A percentile compares a stretch with the other conserved stretches of the same genome.
Evolutionary conservation across 2,329 filamentous ascomycete species (phyloP).

Genomic region (Gyromitra esculenta): DNA sequence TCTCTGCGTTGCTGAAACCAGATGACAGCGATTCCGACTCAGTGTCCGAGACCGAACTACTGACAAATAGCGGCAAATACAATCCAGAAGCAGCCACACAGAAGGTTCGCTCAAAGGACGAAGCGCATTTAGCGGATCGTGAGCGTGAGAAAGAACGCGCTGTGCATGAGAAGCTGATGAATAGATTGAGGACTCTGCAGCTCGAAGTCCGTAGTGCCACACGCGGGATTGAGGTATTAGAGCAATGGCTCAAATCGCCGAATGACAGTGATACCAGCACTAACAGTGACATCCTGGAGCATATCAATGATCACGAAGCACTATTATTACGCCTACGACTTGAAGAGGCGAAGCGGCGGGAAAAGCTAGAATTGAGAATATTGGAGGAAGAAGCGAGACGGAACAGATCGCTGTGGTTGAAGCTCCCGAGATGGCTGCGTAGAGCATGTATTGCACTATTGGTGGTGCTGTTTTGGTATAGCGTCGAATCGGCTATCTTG

Average conservation of each 20-base stretch:
- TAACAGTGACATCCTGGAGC: slow-evolving; percentile 21
- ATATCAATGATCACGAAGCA: slow-evolving; percentile 23
- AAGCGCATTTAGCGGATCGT: slow-evolving; percentile 47
- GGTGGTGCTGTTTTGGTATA: slow-evolving; percentile 31
- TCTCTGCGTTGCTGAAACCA: slow-evolving; percentile 46
- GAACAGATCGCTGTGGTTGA: slow-evolving; percentile 3
- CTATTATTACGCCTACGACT: slow-evolving; percentile 24
- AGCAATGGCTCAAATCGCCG: slow-evolving; percentile 45
- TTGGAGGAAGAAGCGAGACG: slow-evolving; percentile 10
- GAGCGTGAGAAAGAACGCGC: slow-evolving; percentile 45
- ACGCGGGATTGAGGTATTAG: slow-evolving; percentile 52
- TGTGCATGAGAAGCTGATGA: slow-evolving; percentile 53
- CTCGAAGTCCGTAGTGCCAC: slow-evolving; percentile 51
- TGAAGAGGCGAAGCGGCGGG: slow-evolving; percentile 23
- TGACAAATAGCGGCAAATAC: slow-evolving; percentile 35
- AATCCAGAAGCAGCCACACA: slow-evolving; percentile 16
- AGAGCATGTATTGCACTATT: slow-evolving; percentile 9
- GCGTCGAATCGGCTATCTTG: slow-evolving; percentile 42
- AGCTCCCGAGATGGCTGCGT: slow-evolving; percentile 5
- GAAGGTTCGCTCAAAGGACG: slow-evolving; percentile 40
- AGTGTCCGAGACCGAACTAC: slow-evolving; percentile 23
- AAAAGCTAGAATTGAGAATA: slow-evolving; percentile 26
- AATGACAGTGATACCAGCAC: slow-evolving; percentile 32
- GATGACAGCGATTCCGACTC: slow-evolving; percentile 43
- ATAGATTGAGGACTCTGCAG: slow-evolving; percentile 52